Conservation (phyloP, 768 basidiomycete genomes). For the Leucocoprinus birnbaumii region DNA sequence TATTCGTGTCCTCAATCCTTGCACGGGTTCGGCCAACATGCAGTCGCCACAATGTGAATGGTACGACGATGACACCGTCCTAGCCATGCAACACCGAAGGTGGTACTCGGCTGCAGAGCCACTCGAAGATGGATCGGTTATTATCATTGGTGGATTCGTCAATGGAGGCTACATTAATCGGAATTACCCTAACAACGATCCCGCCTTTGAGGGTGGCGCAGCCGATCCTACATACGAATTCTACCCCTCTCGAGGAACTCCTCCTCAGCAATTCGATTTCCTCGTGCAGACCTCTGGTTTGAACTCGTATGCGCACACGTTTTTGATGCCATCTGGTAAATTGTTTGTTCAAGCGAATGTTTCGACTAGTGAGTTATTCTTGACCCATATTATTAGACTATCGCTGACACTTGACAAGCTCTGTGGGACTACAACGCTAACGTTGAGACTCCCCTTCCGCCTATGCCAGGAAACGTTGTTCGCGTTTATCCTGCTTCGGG, state of each 20-base stretch:
- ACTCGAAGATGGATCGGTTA: conserved; percentile 72
- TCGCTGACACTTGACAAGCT: conserved; percentile 19
- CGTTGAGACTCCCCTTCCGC: conserved; percentile 58
- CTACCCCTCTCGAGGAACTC: conserved; percentile 57
- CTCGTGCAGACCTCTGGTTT: conserved; percentile 73
- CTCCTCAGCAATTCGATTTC: conserved; percentile 58
- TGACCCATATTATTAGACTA: neutral
- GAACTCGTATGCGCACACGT: conserved; percentile 75
- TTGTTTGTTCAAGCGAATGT: conserved; percentile 83
- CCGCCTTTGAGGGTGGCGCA: conserved; percentile 50
- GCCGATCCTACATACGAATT: conserved; percentile 86
- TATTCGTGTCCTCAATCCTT: conserved; percentile 83
- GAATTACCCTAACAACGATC: conserved; percentile 69
- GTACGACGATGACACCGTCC: conserved; percentile 62
- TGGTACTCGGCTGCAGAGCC: conserved; percentile 83
- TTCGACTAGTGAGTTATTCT: conserved; percentile 56
- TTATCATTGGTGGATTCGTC: conserved; percentile 78
- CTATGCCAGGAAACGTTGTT: conserved; percentile 70
- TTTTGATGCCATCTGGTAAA: conserved; percentile 71
- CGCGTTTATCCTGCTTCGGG: conserved; percentile 91
- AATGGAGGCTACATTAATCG: conserved; percentile 80
- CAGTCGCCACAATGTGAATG: conserved; percentile 55
- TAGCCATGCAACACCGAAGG: conserved; percentile 65
- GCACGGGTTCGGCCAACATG: conserved; percentile 47
- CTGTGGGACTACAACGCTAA: conserved; percentile 56